Evolutionary conservation across 495 filamentous ascomycete genomes (phyloP), one percentile per base, ranked within the genome.

Genomic region (Glutinoglossum americanum): DNA sequence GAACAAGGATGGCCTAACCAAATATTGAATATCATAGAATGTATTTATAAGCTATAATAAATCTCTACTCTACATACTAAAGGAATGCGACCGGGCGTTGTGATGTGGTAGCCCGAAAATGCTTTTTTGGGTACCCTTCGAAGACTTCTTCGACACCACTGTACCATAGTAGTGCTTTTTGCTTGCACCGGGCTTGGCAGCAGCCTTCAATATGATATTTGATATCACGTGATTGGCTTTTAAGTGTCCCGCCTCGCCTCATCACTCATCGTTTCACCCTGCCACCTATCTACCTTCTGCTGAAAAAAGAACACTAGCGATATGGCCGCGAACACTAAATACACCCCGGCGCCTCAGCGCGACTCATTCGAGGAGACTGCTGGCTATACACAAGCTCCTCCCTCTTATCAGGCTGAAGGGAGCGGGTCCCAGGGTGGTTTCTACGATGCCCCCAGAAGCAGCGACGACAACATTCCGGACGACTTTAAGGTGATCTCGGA

Each of bases 391-490:
- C 87, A 92, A 66, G 75, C 89, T 62, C 92, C 92, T 61, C 92
- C 92, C 6, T 82, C 82, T 19, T 90, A 90, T 72, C 77, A 80
- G 61, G 73, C 76, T 26, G 77, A 79, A 60, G 65, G 67, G 15
- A 70, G 61, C 30, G 64, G 67, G 45, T 68, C 70, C 37, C 68
- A 73, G 51, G 73, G 71, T 57, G 75, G 68, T 56, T 71, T 86
- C 62, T 72, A 84, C 65, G 70, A 76, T 64, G 60, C 69, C n/a
- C 75, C 81, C 56, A 82, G 92, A 60, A 83, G 77, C 67, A 80
- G 80, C 67, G 87, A 94, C 64, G 84, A 89, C 68, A 83, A 88
- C 62, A 67, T 98, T 48, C 92, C 92, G 4, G 92, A 98, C 76
- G 92, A 98, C 73, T 97, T 98, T 77, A 98, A 94, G 74, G 84